Evolutionary conservation across 2,329 filamentous ascomycete species (phyloP).

Genomic region (Purpureocillium lavendulum): DNA sequence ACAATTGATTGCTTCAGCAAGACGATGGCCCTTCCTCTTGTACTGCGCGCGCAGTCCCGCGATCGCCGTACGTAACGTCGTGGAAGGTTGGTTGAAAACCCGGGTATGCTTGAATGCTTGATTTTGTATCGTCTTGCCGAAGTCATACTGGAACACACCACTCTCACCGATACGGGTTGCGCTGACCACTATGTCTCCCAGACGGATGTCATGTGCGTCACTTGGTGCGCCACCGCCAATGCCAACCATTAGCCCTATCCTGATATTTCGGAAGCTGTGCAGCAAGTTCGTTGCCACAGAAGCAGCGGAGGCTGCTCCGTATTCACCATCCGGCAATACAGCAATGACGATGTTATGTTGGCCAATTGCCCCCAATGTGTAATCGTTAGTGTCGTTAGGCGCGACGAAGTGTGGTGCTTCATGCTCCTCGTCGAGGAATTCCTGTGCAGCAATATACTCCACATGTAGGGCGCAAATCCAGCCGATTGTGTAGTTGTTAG

Average conservation of each 20-base stretch:
- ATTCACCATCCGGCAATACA: conserved; percentile 3
- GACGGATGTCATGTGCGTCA: conserved; percentile 19
- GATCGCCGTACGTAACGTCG: too few species aligned
- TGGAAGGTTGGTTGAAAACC: too few species aligned
- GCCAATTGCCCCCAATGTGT: conserved; percentile 7
- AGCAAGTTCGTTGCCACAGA: conserved; percentile 16
- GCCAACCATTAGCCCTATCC: conserved; percentile 10
- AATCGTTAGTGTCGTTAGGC: conserved; percentile 5
- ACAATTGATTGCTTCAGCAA: too few species aligned
- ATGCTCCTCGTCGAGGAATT: conserved; percentile 26
- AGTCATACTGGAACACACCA: conserved; percentile 15
- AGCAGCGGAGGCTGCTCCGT: conserved; percentile 8
- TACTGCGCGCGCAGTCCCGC: conserved; percentile 11
- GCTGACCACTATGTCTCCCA: conserved; percentile 15
- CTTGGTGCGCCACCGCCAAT: conserved; percentile 23
- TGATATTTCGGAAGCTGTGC: conserved; percentile 18
- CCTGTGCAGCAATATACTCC: conserved; percentile 26
- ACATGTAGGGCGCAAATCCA: conserved; percentile 31
- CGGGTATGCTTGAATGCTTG: conserved; percentile 5
- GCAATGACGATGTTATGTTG: conserved; percentile 11
- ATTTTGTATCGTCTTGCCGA: conserved; percentile 9
- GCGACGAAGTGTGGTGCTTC: background rate
- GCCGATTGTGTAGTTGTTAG: conserved; percentile 32
- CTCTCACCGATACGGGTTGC: background rate
- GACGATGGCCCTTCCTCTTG: too few species aligned